Evolutionary conservation across 768 basidiomycete genomes (phyloP), one percentile per base, ranked within the genome.

Genomic region (Mycena rebaudengoi): DNA sequence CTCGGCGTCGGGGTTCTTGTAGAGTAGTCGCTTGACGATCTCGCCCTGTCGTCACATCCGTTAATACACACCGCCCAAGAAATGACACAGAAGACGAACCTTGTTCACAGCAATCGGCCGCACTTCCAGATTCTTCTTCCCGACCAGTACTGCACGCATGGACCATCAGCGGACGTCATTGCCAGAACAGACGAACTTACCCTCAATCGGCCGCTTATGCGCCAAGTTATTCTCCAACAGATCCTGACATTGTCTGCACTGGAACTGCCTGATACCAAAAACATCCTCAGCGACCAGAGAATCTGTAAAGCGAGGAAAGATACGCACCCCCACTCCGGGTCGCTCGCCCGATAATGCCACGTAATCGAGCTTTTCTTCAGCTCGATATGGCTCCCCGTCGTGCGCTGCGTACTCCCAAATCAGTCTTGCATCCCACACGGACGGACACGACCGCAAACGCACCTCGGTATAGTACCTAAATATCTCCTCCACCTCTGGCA

Each of bases 121-220:
- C 21, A 98, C 96, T 80, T 99, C 97, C 43, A 99, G 83, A 76
- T 98, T 98, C 88, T 98, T 98, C 85, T 99, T 99, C 20, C 97
- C 97, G 29, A 97, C 92, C 51, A 98, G 88, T 5, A 98, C 95
- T 91, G 67, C 40, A 30, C 4, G 25, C 50, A 26, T 26, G 48
- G 59, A n/a, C 60, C 26, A 65, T 43, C 28, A 11, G 8, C 8
- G 10, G 4, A 7, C 16, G 23, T 35, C 20, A 11, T 40, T 14
- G 18, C 23, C 35, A 21, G 12, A 14, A 41, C 30, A n/a, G 59
- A 7, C 14, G 43, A 18, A 69, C 83, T 54, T 63, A 91, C 91
- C 91, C 79, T 99, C 97, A 62, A 99, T 98, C 7, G 97, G 96
- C 48, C 96, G 85, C 75, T 96, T 94, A 68, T 94, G 90, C 41